These are phyloP conservation scores for Trifolium subterraneum DNA, from an alignment of 306 rosid genomes.

Conservation along the genomic window DNA sequence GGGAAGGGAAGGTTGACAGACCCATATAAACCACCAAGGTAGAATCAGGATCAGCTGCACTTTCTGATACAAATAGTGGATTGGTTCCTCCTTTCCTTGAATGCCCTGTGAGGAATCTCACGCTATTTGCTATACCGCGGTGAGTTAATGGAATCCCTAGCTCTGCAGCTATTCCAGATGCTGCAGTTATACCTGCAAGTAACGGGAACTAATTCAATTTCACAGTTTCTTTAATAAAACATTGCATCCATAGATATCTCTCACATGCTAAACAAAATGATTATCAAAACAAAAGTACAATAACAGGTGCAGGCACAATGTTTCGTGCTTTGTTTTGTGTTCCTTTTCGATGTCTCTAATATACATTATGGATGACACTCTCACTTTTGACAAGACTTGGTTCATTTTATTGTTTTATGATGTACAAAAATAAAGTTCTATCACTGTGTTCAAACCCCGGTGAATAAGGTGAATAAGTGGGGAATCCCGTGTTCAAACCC, in stretches of 20 bases:
- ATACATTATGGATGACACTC: not conserved
- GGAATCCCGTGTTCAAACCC: no score
- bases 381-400: not conserved
- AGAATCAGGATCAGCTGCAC: conserved; percentile 85
- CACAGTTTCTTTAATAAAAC: not conserved
- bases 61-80: conserved; percentile 90
- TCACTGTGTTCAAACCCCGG: no score
- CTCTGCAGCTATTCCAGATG: conserved; percentile 94
- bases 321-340: conserved; percentile 9
- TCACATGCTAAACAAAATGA: not conserved
- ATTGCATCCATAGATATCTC: not conserved
- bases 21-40: conserved; percentile 98
- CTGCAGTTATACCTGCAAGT: conserved; percentile 87
- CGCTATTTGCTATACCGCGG: conserved; percentile 81
- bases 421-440: no score
- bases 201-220: conserved; percentile 24
- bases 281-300: not conserved
- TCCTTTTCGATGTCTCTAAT: not conserved
- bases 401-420: not conserved
- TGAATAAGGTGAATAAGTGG: no score
- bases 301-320: not conserved
- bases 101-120: conserved; percentile 91
- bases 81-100: conserved; percentile 90
- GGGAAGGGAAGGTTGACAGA: conserved; percentile 86
- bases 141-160: conserved; percentile 93